Percentiles rank a stretch among this genome's conserved stretches.
Conservation (phyloP, 192 early-diverging fungal genomes). For the Coemansia sp. region DNA sequence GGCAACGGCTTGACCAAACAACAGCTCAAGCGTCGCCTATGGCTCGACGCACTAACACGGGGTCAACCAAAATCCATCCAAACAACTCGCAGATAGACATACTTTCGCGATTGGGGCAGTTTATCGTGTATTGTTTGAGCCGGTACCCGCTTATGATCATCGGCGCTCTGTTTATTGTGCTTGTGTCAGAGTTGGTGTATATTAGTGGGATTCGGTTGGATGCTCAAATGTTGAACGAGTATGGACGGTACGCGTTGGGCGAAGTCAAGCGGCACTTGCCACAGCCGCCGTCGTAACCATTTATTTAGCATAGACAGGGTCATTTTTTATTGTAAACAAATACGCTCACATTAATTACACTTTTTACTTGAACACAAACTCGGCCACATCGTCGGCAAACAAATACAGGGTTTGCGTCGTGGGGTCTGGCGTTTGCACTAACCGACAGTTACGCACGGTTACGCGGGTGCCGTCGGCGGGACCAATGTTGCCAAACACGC, state of each 20-base stretch:
- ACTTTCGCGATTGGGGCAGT: slow-evolving; percentile 28
- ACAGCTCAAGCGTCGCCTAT: slow-evolving; percentile 2
- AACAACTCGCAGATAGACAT: slow-evolving; percentile 15
- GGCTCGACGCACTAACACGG: slow-evolving; percentile 16
- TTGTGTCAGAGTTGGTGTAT: slow-evolving; percentile 40
- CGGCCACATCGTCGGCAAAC: too few species aligned
- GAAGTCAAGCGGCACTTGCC: slow-evolving; percentile 24
- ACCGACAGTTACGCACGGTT: slow-evolving; percentile 40
- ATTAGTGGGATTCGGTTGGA: slow-evolving; percentile 30
- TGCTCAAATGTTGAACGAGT: slow-evolving; percentile 16
- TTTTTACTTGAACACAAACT: too few species aligned
- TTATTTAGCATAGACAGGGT: background rate
- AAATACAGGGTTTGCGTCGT: too few species aligned
- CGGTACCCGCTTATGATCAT: slow-evolving; percentile 43
- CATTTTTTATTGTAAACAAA: slow-evolving; percentile 4
- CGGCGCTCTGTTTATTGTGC: slow-evolving; percentile 38
- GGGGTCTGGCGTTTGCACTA: background rate
- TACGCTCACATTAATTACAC: too few species aligned
- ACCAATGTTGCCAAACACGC: slow-evolving; percentile 21
- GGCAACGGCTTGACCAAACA: slow-evolving; percentile 23
- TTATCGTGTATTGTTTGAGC: slow-evolving; percentile 26
- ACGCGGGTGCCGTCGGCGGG: slow-evolving; percentile 14
- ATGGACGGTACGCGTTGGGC: slow-evolving; percentile 23
- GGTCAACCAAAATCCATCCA: slow-evolving; percentile 37
- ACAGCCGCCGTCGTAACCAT: slow-evolving; percentile 22